phyloP scores from a whole-genome alignment of 1,284 basidiomycete species.

The Trichosporon inkin region DNA sequence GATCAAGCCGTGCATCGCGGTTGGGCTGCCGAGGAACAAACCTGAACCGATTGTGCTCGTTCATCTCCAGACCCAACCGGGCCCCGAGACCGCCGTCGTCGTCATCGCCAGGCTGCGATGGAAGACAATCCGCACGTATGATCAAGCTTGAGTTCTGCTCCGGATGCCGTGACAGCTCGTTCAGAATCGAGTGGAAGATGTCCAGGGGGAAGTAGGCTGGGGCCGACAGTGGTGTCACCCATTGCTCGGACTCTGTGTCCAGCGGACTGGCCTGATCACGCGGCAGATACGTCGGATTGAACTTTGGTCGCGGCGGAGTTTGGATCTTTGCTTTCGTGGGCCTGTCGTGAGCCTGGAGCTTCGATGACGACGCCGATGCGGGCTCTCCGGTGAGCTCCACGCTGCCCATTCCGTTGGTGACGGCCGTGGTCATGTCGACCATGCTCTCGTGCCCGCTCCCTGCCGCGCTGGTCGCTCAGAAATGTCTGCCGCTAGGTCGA shows the following conservation, averaged over 20 bases:
- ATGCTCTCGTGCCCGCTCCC: background rate
- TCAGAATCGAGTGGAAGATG: slow-evolving; percentile 35
- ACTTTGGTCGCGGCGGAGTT: slow-evolving; percentile 19
- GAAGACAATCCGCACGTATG: slow-evolving; percentile 40
- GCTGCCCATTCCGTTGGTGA: background rate
- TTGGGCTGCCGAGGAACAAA: slow-evolving; percentile 44
- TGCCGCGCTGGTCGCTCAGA: background rate
- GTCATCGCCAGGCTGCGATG: slow-evolving; percentile 7
- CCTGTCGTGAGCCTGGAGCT: background rate
- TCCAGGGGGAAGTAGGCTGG: slow-evolving; percentile 36
- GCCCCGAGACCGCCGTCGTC: slow-evolving; percentile 12
- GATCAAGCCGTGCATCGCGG: slow-evolving; percentile 39
- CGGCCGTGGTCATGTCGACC: background rate
- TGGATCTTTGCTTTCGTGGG: slow-evolving; percentile 4
- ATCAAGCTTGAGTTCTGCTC: slow-evolving; percentile 48
- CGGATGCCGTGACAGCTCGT: slow-evolving; percentile 41
- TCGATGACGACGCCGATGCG: background rate
- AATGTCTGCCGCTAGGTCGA: background rate
- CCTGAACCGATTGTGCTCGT: slow-evolving; percentile 31
- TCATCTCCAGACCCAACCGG: slow-evolving; percentile 25
- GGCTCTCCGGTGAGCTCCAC: background rate
- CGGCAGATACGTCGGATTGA: slow-evolving; percentile 20
- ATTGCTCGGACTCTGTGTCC: slow-evolving; percentile 12
- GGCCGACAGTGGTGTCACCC: slow-evolving; percentile 27
- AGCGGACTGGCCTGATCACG: slow-evolving; percentile 9